Evolutionary conservation across 176 grass and related monocot genomes (phyloP).

Genomic region (Musa schizocarpa): DNA sequence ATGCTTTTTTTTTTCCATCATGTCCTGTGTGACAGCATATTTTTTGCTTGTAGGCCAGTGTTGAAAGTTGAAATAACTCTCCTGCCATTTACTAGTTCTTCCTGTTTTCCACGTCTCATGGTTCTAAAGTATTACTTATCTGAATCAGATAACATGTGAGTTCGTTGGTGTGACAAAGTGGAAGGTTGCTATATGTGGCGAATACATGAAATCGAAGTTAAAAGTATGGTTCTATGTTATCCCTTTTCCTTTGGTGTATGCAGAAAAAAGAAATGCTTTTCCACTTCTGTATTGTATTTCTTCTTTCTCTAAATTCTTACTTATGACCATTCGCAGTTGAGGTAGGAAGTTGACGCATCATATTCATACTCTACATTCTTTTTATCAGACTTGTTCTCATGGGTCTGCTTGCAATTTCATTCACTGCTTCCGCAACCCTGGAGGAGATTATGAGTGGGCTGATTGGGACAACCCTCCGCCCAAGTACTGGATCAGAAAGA

Average conservation of each 20-base stretch:
- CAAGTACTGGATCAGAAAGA: conserved; percentile 78
- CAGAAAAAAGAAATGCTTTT: no score
- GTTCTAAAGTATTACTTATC: conserved; percentile 8
- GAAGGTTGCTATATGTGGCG: conserved; percentile 94
- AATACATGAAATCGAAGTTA: conserved; percentile 89
- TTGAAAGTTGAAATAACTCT: background rate
- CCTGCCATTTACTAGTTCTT: background rate
- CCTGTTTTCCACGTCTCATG: background rate
- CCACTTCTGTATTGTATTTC: conserved; percentile 6
- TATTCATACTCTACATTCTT: conserved; percentile 11
- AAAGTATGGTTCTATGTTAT: conserved; percentile 41
- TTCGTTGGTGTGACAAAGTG: conserved; percentile 84
- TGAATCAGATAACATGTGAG: conserved; percentile 64
- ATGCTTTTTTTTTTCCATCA: background rate
- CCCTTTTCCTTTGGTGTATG: background rate
- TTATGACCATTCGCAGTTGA: background rate
- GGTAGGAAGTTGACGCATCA: background rate
- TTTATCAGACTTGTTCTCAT: conserved; percentile 77
- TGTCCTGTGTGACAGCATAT: background rate
- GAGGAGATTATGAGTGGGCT: conserved; percentile 96
- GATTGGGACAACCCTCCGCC: conserved; percentile 86
- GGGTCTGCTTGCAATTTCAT: conserved; percentile 87
- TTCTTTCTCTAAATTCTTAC: background rate
- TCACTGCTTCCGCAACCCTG: conserved; percentile 91
- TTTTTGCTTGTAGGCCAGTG: background rate